Conservation (phyloP, 495 filamentous ascomycete genomes). For the Rostrohypoxylon terebratum region DNA sequence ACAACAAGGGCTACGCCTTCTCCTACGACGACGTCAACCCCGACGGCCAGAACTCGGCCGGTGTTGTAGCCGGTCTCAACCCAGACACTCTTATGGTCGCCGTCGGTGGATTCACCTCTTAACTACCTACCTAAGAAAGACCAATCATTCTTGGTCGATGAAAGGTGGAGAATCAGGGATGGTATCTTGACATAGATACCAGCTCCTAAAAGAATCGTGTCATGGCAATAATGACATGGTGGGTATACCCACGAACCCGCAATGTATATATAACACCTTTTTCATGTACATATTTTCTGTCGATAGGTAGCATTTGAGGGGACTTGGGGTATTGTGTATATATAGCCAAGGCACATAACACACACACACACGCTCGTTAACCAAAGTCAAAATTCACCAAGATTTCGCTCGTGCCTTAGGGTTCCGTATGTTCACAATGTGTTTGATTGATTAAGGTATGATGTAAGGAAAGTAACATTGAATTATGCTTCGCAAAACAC, state of each 20-base stretch:
- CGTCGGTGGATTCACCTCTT: constrained; percentile 36
- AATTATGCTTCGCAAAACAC: too few species aligned
- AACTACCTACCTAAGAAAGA: too few species aligned
- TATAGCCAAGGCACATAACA: constrained; percentile 17
- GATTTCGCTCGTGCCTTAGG: background rate
- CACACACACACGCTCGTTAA: constrained; percentile 21
- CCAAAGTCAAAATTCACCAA: background rate
- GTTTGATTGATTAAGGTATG: too few species aligned
- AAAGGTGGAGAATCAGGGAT: background rate
- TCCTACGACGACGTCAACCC: constrained; percentile 64
- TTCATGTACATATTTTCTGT: constrained; percentile 28
- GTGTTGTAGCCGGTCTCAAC: constrained; percentile 48
- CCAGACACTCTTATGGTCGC: constrained; percentile 25
- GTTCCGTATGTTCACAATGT: background rate
- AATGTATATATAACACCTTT: constrained; percentile 39
- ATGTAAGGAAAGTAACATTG: background rate
- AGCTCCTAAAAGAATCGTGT: background rate
- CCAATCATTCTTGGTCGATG: background rate
- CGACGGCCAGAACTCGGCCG: constrained; percentile 50
- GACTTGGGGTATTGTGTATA: constrained; percentile 32
- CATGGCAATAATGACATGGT: constrained; percentile 16
- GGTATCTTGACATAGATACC: background rate
- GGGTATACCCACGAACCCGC: constrained; percentile 3
- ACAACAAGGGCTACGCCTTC: constrained; percentile 61
- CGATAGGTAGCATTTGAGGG: constrained; percentile 31